Evolutionary conservation across 2,329 filamentous ascomycete genomes (phyloP), one percentile per base, ranked within the genome.

Genomic region (Helminthosporium solani): DNA sequence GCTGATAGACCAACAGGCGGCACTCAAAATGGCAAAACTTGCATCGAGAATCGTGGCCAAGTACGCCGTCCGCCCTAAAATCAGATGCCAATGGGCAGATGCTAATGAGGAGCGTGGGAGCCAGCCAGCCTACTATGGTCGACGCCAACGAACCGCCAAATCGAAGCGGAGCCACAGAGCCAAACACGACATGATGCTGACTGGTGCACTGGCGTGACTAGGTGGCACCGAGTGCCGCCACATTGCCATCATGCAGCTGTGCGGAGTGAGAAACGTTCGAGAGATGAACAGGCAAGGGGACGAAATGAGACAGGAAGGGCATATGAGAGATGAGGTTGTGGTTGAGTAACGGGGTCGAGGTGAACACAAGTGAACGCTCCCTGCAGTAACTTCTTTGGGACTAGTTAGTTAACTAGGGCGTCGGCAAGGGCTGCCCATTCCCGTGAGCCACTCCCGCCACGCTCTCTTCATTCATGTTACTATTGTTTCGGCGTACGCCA

Each of bases 221-320:
- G 28, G 6, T n/a, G 28, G 28, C 9, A 12, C 28, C 28, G 28
- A 31, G 28, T 31, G 14, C 28, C 28, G 28, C 28, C 14, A n/a
- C 28, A 31, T 6, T 12, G 12, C 7, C 25, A 27, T 27, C 25
- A 27, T 14, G 14, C 28, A 31, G 28, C 28, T 14, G 28, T 31
- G 14, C 14, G 28, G 3, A 12, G 28, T 14, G 28, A 31, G 9
- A 35, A 14, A 35, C 7, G n/a, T 11, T 14, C 3, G 15, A 35
- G 19, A 14, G 33, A 35, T 15, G 19, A 21, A 21, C 9, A 4
- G 5, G 19, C 16, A 18, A 35, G 7, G 33, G 14, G 33, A 7
- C 14, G 33, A 19, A 18, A 35, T 18, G 19, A 14, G 33, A 35
- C 19, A 15, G 19, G 67, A 25, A 25, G 6, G 23, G 23, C 6